Base-by-base conservation (phyloP, 306 rosid genomes). In the Sechiopsis laciniata region DNA sequence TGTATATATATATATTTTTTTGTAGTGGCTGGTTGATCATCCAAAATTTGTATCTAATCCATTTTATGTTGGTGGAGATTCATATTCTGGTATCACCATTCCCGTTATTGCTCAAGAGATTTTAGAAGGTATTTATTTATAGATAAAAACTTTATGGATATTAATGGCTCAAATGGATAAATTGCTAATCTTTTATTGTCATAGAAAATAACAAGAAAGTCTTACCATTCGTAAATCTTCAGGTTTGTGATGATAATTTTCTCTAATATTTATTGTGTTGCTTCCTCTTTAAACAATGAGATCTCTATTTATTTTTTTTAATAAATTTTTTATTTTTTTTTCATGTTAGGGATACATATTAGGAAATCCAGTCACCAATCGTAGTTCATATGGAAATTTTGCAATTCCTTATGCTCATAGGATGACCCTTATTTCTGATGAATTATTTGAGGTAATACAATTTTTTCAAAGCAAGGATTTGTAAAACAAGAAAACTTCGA, bases 11-110 rank as follows among this genome's bases (percentile, higher is more conserved):
- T n/a, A n/a, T n/a, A 0, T 37, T 21, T 57, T 11, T 76, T 74
- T 83, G 76, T 35, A 92, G 97, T 92, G 97, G 97, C 48, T 88
- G 71, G 46, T 81, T 50, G 80, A 74, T 76, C 96, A 59, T 6
- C 40, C 65, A 12, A 3, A 59, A 13, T 59, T 59, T 26, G 65
- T 48, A 2, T 48, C 88, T 2, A 85, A 84, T 74, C 77, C 82
- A 19, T 40, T 87, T 50, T 90, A 88, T 37, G 63, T 92, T 0
- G 92, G 84, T 7, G 96, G 97, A 8, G 92, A 85, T 68, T 92
- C 97, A 0, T 89, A 86, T 69, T 80, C 95, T 22, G 97, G 97
- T 11, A 81, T 89, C 58, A 62, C 81, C 29, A 17, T 86, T 32
- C 97, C 97, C 1, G 66, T 6, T 17, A 58, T 92, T 55, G 86